These are phyloP conservation scores for Scleroderma bovista DNA, from an alignment of 768 basidiomycete species.

Conservation along the genomic window DNA sequence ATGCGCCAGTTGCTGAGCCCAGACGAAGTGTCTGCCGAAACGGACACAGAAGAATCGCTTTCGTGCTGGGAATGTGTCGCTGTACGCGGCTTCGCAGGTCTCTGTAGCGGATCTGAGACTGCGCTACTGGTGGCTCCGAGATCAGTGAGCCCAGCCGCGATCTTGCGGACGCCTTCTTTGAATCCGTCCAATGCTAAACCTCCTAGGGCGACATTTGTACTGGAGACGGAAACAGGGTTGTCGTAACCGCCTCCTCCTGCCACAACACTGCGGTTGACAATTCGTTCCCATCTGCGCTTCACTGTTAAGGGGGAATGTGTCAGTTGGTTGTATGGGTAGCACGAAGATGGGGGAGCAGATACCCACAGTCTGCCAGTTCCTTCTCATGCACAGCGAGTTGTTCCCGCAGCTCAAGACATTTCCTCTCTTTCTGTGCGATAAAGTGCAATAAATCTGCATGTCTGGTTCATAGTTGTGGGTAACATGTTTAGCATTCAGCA, in stretches of 20 bases:
- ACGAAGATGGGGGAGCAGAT: not conserved
- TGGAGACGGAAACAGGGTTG: not conserved
- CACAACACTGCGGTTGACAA: conserved; percentile 61
- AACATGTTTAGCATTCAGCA: not conserved
- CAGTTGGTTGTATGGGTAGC: not conserved
- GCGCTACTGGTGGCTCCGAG: conserved; percentile 14
- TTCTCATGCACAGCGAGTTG: conserved; percentile 69
- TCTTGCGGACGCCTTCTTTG: conserved; percentile 57
- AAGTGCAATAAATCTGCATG: conserved; percentile 77
- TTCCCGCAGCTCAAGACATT: conserved; percentile 74
- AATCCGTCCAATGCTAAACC: conserved; percentile 46
- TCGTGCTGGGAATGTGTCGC: conserved; percentile 5
- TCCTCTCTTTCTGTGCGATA: conserved; percentile 84
- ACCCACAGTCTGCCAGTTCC: conserved; percentile 60
- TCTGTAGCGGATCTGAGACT: conserved; percentile 1
- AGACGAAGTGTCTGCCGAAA: conserved; percentile 13
- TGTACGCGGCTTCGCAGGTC: no score
- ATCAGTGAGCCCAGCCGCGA: conserved; percentile 42
- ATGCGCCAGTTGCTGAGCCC: conserved; percentile 25
- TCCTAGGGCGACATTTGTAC: conserved; percentile 7
- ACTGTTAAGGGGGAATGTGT: conserved; percentile 33
- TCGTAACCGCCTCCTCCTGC: conserved; percentile 12
- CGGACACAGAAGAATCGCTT: conserved; percentile 27
- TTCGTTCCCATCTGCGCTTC: conserved; percentile 81
- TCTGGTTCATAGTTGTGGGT: conserved; percentile 31